These are phyloP conservation scores for Phialocephala sp. DNA, from an alignment of 2,329 filamentous ascomycete species.

Conservation along the genomic window DNA sequence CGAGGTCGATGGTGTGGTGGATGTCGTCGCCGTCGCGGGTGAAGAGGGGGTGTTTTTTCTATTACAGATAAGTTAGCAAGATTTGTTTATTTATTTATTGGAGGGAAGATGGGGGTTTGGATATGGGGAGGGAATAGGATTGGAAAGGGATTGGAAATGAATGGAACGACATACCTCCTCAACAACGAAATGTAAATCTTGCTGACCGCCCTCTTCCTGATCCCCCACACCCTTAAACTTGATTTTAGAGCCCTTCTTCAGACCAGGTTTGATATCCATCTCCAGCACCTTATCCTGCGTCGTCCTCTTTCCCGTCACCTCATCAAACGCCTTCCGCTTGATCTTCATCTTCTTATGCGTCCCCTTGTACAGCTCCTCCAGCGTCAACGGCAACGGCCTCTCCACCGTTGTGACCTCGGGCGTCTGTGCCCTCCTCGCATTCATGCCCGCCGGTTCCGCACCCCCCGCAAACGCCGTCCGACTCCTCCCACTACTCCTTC, in stretches of 20 bases:
- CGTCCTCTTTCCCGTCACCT: constrained; percentile 77
- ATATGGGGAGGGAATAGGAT: neutral
- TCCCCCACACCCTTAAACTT: constrained; percentile 98
- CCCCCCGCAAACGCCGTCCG: constrained; percentile 49
- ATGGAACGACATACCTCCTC: constrained; percentile 73
- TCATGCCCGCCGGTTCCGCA: constrained; percentile 44
- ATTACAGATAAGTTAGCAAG: constrained; percentile 48
- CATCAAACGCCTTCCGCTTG: constrained; percentile 93
- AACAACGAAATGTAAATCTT: constrained; percentile 94
- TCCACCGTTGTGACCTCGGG: constrained; percentile 93
- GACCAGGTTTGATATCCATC: constrained; percentile 91
- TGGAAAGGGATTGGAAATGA: neutral
- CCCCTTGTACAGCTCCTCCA: constrained; percentile 90
- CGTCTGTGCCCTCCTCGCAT: constrained; percentile 54
- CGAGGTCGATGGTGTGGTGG: constrained; percentile 76
- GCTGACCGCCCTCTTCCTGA: constrained; percentile 93
- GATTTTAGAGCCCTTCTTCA: constrained; percentile 98
- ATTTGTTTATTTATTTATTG: too few species aligned
- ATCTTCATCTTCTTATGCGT: constrained; percentile 98
- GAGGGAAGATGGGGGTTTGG: neutral
- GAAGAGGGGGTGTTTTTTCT: constrained; percentile 89
- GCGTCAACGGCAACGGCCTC: constrained; percentile 75
- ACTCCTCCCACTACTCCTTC: constrained; percentile 53
- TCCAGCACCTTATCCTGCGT: constrained; percentile 90
- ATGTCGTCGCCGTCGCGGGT: constrained; percentile 89